Evolutionary conservation across 345 rosid species (phyloP).

Genomic region (Eucalyptus victrix): DNA sequence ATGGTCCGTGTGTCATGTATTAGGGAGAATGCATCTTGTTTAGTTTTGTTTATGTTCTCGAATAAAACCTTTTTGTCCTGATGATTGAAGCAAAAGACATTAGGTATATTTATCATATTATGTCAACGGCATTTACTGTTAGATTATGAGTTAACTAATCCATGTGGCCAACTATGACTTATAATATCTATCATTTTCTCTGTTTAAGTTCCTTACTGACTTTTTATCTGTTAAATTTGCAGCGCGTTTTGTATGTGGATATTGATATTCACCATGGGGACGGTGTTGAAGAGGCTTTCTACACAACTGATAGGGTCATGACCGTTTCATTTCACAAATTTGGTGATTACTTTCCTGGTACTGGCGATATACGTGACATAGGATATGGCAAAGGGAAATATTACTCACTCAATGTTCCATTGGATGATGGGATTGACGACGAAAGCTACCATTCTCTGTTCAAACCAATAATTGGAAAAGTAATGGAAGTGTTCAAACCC

Average conservation of each 20-base stretch:
- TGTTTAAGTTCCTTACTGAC: neutral
- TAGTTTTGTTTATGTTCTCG: neutral
- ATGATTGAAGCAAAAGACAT: neutral
- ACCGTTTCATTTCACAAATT: constrained; percentile 64
- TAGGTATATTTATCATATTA: neutral
- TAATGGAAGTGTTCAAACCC: constrained; percentile 54
- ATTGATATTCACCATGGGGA: constrained; percentile 65
- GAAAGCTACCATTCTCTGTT: constrained; percentile 59
- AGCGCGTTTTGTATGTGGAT: constrained; percentile 60
- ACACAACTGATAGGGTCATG: constrained; percentile 65
- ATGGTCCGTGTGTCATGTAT: neutral
- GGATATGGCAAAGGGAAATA: constrained; percentile 47
- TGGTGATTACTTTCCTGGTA: constrained; percentile 61
- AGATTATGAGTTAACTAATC: neutral
- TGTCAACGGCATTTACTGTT: neutral
- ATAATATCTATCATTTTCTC: neutral
- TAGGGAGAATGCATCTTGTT: neutral
- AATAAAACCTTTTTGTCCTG: neutral
- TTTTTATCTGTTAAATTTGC: neutral
- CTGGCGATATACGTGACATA: constrained; percentile 50
- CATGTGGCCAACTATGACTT: neutral
- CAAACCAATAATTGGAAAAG: constrained; percentile 49
- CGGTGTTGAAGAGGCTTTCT: constrained; percentile 65
- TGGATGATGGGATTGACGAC: constrained; percentile 62
- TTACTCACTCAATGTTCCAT: constrained; percentile 57